A percentile compares a stretch with the other conserved stretches of the same genome.
Conservation (phyloP, 2,329 filamentous ascomycete species). For the Phialophora expanda region DNA sequence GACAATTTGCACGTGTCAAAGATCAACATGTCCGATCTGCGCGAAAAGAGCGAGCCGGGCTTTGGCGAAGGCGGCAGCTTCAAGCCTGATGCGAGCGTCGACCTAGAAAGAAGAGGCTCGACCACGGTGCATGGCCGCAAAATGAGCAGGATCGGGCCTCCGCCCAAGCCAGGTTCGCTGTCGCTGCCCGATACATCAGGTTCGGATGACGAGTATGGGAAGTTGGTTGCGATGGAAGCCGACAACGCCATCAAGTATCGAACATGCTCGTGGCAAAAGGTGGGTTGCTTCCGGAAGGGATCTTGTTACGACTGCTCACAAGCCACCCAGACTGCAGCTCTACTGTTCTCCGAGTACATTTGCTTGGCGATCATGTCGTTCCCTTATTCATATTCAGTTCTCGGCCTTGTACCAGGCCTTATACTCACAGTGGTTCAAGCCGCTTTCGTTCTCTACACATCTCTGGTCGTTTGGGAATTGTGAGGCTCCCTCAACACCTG, state of each 20-base stretch:
- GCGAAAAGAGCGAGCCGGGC: conserved; percentile 29
- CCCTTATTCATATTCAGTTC: conserved; percentile 85
- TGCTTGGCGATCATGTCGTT: conserved; percentile 95
- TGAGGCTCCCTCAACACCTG: not conserved
- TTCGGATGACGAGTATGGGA: conserved; percentile 54
- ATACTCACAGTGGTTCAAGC: conserved; percentile 83
- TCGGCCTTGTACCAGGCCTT: conserved; percentile 84
- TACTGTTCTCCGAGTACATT: conserved; percentile 95
- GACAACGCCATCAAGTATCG: conserved; percentile 85
- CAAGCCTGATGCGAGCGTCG: conserved; percentile 25
- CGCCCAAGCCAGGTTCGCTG: conserved; percentile 24
- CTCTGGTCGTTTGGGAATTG: conserved; percentile 75
- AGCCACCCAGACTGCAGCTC: conserved; percentile 70
- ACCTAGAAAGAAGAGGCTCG: conserved; percentile 33
- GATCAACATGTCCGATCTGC: conserved; percentile 32
- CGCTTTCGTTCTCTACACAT: conserved; percentile 81
- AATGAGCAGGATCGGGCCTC: conserved; percentile 40
- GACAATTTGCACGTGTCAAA: not conserved
- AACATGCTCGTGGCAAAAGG: conserved; percentile 92
- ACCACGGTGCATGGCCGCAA: conserved; percentile 35
- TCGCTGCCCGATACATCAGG: conserved; percentile 38
- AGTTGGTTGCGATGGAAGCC: conserved; percentile 73
- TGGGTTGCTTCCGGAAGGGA: conserved; percentile 41
- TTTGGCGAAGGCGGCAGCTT: conserved; percentile 25
- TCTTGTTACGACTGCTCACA: conserved; percentile 1